A percentile compares a stretch with the other conserved stretches of the same genome.
phyloP scores from a whole-genome alignment of 2,329 filamentous ascomycete genomes.

The Talaromyces sp. region DNA sequence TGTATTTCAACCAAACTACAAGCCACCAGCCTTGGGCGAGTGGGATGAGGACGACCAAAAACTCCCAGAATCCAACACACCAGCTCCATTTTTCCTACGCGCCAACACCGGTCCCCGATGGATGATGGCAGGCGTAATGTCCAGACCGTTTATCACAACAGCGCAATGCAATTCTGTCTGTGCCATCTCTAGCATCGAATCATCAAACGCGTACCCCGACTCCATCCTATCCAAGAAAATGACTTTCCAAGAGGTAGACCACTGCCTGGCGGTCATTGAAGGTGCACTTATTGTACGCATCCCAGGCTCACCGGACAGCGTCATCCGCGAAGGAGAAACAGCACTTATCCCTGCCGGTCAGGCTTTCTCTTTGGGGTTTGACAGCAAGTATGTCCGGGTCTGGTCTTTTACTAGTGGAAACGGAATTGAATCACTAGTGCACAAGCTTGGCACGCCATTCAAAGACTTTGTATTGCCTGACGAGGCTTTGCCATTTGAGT shows the following conservation, averaged over 20 bases:
- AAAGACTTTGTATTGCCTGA: slow-evolving; percentile 37
- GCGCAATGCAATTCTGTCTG: slow-evolving; percentile 46
- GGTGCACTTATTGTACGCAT: slow-evolving; percentile 41
- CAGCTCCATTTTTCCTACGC: slow-evolving; percentile 48
- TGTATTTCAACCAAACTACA: slow-evolving; percentile 46
- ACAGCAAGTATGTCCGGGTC: slow-evolving; percentile 43
- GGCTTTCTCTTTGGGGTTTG: slow-evolving; percentile 41
- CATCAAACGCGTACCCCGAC: slow-evolving; percentile 23
- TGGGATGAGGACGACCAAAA: slow-evolving; percentile 8
- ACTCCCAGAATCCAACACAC: slow-evolving; percentile 27
- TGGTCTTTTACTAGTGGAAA: slow-evolving; percentile 46
- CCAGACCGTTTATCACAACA: slow-evolving; percentile 46
- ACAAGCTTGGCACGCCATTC: slow-evolving; percentile 30
- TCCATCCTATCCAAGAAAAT: slow-evolving; percentile 34
- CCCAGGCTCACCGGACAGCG: slow-evolving; percentile 25
- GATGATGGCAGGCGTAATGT: slow-evolving; percentile 42
- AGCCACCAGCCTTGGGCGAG: slow-evolving; percentile 12
- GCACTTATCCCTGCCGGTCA: slow-evolving; percentile 45
- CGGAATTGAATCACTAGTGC: slow-evolving; percentile 45
- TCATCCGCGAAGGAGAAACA: slow-evolving; percentile 45
- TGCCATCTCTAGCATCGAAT: slow-evolving; percentile 50
- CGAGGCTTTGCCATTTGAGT: slow-evolving; percentile 4
- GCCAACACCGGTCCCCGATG: slow-evolving; percentile 47
- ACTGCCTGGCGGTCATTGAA: slow-evolving; percentile 48
- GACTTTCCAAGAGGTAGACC: slow-evolving; percentile 45